phyloP scores from a whole-genome alignment of 495 filamentous ascomycete species.

The Terfezia boudieri region DNA sequence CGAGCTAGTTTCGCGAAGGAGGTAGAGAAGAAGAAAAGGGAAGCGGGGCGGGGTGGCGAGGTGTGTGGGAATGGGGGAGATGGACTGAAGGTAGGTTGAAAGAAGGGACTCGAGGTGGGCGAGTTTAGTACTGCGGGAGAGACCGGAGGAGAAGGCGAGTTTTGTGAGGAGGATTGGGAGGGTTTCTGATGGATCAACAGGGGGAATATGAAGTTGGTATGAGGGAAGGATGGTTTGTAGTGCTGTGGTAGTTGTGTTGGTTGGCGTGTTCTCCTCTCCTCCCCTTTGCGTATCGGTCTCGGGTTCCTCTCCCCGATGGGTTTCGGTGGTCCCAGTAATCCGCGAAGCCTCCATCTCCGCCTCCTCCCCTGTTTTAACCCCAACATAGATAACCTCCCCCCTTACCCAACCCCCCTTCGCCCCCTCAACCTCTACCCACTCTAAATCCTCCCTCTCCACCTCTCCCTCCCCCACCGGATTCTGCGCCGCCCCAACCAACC shows the following conservation, averaged over 20 bases:
- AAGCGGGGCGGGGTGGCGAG: conserved; percentile 41
- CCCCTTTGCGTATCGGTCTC: neutral
- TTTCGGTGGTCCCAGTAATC: too few relatives aligned
- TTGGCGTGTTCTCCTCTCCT: neutral
- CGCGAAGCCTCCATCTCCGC: neutral
- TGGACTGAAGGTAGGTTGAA: conserved; percentile 62
- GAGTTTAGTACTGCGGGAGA: conserved; percentile 88
- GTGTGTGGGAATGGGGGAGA: conserved; percentile 50
- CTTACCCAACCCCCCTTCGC: conserved; percentile 57
- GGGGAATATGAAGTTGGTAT: conserved; percentile 16
- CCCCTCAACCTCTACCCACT: conserved; percentile 55
- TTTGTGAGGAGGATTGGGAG: conserved; percentile 59
- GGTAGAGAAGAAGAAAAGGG: conserved; percentile 33
- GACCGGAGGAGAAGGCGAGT: conserved; percentile 84
- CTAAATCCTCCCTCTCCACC: conserved; percentile 70
- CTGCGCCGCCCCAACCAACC: conserved; percentile 56
- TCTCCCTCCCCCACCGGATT: conserved; percentile 24
- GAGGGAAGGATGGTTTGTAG: neutral
- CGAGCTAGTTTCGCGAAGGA: conserved; percentile 47
- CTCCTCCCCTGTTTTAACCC: conserved; percentile 33
- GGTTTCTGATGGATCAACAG: conserved; percentile 20
- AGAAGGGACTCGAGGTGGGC: conserved; percentile 80
- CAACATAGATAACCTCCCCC: conserved; percentile 75
- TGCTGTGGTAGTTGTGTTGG: neutral
- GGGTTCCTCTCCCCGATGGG: conserved; percentile 11